phyloP scores from a whole-genome alignment of 768 basidiomycete species.

The Dacryopinax spathularia region DNA sequence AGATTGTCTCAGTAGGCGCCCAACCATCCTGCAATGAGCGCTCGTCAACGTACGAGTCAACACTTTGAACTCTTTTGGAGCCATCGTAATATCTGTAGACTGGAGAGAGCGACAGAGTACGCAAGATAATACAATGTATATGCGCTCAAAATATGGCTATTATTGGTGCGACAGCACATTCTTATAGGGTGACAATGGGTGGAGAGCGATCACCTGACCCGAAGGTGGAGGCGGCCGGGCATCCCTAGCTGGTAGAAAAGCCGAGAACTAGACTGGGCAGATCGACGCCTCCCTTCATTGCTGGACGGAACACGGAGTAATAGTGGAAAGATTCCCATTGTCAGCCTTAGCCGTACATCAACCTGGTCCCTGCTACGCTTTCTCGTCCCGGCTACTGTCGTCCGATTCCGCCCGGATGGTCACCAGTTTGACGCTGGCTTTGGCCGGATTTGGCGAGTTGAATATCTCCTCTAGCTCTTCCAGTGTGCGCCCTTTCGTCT shows the following conservation, averaged over 20 bases:
- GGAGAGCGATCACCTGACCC: neutral
- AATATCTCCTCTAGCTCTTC: conserved; percentile 27
- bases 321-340: neutral
- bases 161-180: neutral
- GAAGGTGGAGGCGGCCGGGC: neutral
- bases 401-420: neutral
- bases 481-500: conserved; percentile 21
- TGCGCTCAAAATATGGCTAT: neutral
- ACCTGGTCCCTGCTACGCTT: neutral
- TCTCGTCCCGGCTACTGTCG: neutral
- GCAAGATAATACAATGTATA: neutral
- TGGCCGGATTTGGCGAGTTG: conserved; percentile 10
- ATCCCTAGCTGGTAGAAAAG: neutral
- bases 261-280: neutral
- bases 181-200: neutral
- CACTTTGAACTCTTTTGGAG: neutral
- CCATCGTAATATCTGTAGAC: neutral
- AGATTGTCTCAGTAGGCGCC: neutral
- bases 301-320: too few relatives aligned
- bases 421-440: neutral
- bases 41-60: neutral
- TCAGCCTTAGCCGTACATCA: neutral
- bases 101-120: neutral
- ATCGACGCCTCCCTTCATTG: too few relatives aligned
- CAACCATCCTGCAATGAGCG: neutral